phyloP scores from a whole-genome alignment of 768 basidiomycete genomes.

The Tephrocybe sp. region DNA sequence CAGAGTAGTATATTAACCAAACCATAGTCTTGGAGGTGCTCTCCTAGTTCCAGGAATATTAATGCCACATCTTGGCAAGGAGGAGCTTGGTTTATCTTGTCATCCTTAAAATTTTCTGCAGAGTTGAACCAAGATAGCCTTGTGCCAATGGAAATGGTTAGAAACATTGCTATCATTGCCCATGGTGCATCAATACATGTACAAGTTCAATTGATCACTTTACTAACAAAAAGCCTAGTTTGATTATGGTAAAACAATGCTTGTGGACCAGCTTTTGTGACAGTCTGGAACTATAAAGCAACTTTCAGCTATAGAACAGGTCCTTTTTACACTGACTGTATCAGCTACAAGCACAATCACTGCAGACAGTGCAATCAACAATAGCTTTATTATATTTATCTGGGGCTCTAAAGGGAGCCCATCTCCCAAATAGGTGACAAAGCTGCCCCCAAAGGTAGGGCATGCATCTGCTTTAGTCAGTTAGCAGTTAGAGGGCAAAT shows the following conservation, averaged over 20 bases:
- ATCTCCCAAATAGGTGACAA: too few relatives aligned
- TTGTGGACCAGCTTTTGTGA: slow-evolving; percentile 51
- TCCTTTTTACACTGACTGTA: slow-evolving; percentile 30
- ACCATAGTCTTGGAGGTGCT: slow-evolving; percentile 38
- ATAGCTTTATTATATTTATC: slow-evolving; percentile 40
- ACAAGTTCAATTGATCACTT: background rate
- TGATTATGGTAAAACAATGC: slow-evolving; percentile 54
- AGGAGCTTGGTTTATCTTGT: slow-evolving; percentile 12
- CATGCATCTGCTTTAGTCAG: too few relatives aligned
- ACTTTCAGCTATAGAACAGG: slow-evolving; percentile 35
- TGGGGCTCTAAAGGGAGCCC: too few relatives aligned
- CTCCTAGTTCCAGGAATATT: background rate
- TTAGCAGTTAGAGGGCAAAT: too few relatives aligned
- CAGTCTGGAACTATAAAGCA: slow-evolving; percentile 49
- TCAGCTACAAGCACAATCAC: slow-evolving; percentile 27
- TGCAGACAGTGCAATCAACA: slow-evolving; percentile 33
- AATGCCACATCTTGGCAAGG: background rate
- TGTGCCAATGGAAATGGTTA: slow-evolving; percentile 37
- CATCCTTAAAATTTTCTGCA: slow-evolving; percentile 17
- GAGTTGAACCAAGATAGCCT: slow-evolving; percentile 24
- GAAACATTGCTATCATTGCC: slow-evolving; percentile 51
- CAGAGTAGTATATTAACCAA: background rate
- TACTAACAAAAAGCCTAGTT: slow-evolving; percentile 25
- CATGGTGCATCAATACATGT: slow-evolving; percentile 39
- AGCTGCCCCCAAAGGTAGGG: too few relatives aligned